Evolutionary conservation across 2,329 filamentous ascomycete species (phyloP), one percentile per base, ranked within the genome.

Genomic region (Apiospora kogelbergensis): DNA sequence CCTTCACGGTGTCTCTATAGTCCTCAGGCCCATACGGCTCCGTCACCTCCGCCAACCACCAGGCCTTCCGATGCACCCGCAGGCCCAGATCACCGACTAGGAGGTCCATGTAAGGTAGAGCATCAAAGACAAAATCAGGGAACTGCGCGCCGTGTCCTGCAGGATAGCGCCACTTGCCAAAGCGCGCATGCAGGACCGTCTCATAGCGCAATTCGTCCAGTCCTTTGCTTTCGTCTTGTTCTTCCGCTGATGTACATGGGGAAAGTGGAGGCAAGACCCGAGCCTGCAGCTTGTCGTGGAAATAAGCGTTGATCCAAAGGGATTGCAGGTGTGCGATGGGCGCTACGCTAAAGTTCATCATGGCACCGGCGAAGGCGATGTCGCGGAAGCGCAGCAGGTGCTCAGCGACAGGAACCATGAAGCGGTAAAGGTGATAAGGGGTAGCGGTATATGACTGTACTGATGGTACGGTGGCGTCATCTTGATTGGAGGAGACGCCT

Each of bases 101-200:
- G 73, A 85, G 69, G 77, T 90, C 88, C 65, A 89, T 78, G 75
- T 88, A 91, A 7, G 87, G 87, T 90, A 67, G 4, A 83, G 82
- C 74, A 6, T 91, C 89, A 70, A 90, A 90, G 2, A 87, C 86
- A 41, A 89, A 83, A 73, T 90, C 88, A 0, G 84, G 84, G 68
- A 82, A 80, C 40, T 76, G 75, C 1, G 80, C 78, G 0, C 87
- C 87, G 70, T 86, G 86, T 0, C 87, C 87, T 64, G 77, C 80
- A 4, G 85, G 83, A 68, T 86, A 85, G 17, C 88, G 79, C 76
- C 83, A 83, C 44, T 80, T 81, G 0, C 84, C 84, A 71, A 84
- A 90, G 46, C 86, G 82, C 6, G 83, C 83, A 67, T 88, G 81
- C 57, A 89, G 76, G 53, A 85, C 81, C 1, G 84, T 82, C 63